These are phyloP conservation scores for Suillus luteus DNA, from an alignment of 768 basidiomycete species.

Conservation along the genomic window DNA sequence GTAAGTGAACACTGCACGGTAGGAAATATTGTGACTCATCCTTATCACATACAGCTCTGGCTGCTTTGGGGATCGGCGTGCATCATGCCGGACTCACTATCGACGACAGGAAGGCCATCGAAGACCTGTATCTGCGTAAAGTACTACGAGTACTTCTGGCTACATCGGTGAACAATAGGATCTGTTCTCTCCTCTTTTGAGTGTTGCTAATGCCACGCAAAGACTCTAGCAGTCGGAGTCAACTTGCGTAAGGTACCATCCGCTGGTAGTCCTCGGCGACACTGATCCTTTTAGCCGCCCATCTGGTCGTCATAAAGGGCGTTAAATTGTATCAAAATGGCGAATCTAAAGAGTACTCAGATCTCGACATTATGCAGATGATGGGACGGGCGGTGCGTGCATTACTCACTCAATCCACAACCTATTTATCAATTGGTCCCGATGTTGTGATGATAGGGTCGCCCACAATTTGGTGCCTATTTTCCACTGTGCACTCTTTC, in stretches of 20 bases:
- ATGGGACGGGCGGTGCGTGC: conserved; percentile 82
- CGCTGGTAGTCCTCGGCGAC: conserved; percentile 5
- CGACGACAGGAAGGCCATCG: conserved; percentile 72
- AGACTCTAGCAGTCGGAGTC: conserved; percentile 96
- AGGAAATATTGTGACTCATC: background rate
- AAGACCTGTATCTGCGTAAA: conserved; percentile 71
- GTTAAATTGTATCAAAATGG: conserved; percentile 79
- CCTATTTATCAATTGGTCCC: conserved; percentile 3
- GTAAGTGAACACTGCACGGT: conserved; percentile 37
- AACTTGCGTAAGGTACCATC: conserved; percentile 72
- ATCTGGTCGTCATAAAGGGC: conserved; percentile 92
- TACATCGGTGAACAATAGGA: conserved; percentile 66
- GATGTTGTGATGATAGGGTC: conserved; percentile 50
- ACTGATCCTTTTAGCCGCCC: conserved; percentile 61
- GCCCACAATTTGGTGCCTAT: conserved; percentile 82
- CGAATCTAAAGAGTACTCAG: conserved; percentile 77
- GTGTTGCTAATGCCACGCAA: conserved; percentile 13
- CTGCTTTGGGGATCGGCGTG: conserved; percentile 76
- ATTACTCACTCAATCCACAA: background rate
- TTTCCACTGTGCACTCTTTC: background rate
- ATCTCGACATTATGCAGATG: conserved; percentile 96
- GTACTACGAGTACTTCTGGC: conserved; percentile 69
- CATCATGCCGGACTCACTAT: conserved; percentile 88
- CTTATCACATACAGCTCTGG: conserved; percentile 49
- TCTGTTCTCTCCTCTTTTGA: background rate